These are phyloP conservation scores for Schoenoplectus tabernaemontani DNA, from an alignment of 202 grass and related monocot species.

Conservation along the genomic window DNA sequence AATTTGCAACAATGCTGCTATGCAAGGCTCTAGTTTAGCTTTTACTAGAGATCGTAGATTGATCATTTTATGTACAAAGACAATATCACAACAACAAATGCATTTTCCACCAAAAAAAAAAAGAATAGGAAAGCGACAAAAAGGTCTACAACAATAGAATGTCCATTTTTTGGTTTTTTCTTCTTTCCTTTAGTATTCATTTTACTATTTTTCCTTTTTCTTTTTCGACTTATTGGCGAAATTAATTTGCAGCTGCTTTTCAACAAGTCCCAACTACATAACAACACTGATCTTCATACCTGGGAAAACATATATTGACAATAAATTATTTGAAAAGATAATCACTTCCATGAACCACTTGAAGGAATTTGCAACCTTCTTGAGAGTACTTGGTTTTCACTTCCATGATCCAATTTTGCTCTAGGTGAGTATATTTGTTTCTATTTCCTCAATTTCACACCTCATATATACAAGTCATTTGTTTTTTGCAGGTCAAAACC, in stretches of 20 bases:
- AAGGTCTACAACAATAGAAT: too few species aligned
- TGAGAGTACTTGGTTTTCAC: slow-evolving; percentile 50
- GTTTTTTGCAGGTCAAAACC: not conserved
- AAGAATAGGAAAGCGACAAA: slow-evolving; percentile 20
- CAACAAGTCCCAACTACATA: not conserved
- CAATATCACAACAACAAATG: slow-evolving; percentile 18
- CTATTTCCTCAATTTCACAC: not conserved
- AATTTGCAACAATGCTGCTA: slow-evolving; percentile 12
- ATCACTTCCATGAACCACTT: too few species aligned
- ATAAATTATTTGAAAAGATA: not conserved
- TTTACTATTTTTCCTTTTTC: slow-evolving; percentile 1
- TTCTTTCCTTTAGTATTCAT: not conserved
- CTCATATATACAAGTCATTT: not conserved
- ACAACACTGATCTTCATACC: not conserved
- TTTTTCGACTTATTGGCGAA: not conserved
- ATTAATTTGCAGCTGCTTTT: not conserved
- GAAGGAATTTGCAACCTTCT: slow-evolving; percentile 97
- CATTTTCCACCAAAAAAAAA: slow-evolving; percentile 1
- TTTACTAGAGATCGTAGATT: slow-evolving; percentile 14
- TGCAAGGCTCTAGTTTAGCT: slow-evolving; percentile 16
- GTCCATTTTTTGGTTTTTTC: not conserved
- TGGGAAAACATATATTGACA: not conserved
- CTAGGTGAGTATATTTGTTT: slow-evolving; percentile 8
- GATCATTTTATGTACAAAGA: slow-evolving; percentile 20
- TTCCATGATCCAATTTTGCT: slow-evolving; percentile 28